A percentile compares a stretch with the other conserved stretches of the same genome.
These are phyloP conservation scores for Barnettozyma pratensis DNA, from an alignment of 805 yeast species.

Conservation along the genomic window DNA sequence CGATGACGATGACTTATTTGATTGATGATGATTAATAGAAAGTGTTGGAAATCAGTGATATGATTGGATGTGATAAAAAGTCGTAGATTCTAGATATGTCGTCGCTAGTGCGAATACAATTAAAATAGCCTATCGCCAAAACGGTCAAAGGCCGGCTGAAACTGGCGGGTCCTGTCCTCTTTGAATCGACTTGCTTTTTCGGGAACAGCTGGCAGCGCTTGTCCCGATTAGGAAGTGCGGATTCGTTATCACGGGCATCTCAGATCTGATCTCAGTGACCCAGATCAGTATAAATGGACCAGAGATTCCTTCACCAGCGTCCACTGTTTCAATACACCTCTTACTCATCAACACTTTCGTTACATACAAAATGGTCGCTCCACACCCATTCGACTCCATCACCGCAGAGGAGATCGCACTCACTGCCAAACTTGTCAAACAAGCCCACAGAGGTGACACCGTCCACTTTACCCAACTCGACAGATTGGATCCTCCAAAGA, in stretches of 20 bases:
- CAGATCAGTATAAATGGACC: neutral
- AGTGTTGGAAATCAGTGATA: neutral
- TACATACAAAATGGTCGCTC: conserved; percentile 7
- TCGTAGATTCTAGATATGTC: too few relatives aligned
- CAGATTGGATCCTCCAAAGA: conserved; percentile 74
- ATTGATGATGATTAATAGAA: conserved; percentile 21
- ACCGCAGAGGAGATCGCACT: conserved; percentile 53
- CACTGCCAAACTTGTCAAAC: conserved; percentile 58
- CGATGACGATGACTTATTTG: conserved; percentile 40
- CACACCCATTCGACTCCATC: conserved; percentile 57
- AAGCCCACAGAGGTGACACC: conserved; percentile 44
- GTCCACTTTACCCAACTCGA: conserved; percentile 66
- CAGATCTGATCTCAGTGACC: too few relatives aligned
- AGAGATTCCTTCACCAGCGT: neutral
- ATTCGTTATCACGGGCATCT: neutral
- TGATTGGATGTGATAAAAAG: too few relatives aligned
- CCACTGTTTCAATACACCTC: neutral
- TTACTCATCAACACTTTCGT: neutral
- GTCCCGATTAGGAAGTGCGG: neutral
- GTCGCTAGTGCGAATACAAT: too few relatives aligned
- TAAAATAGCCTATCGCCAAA: too few relatives aligned
- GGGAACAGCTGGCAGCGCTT: neutral
- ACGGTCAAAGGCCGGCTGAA: too few relatives aligned
- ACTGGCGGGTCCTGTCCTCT: too few relatives aligned
- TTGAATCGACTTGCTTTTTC: too few relatives aligned